Conservation (phyloP, 2,329 filamentous ascomycete genomes). For the Claviceps fusiformis region DNA sequence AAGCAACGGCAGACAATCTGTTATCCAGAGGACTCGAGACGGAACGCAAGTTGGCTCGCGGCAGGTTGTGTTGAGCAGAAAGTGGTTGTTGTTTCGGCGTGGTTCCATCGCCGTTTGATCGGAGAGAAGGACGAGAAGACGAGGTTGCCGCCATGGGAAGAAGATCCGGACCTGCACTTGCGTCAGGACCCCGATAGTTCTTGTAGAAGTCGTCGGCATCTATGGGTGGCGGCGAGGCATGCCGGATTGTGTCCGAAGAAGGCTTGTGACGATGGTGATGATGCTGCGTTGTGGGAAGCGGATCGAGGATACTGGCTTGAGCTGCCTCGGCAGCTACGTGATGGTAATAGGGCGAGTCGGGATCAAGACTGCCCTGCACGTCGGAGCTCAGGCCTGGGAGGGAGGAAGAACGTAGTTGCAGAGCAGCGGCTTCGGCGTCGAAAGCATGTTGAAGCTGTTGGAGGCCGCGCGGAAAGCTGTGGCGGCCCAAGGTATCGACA, state of each 20-base stretch:
- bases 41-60: conserved; percentile 35
- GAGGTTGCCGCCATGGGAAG: conserved; percentile 23
- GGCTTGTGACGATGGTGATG: conserved; percentile 9
- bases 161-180: conserved; percentile 21
- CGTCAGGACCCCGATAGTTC: conserved; percentile 28
- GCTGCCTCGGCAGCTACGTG: conserved; percentile 1
- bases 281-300: neutral
- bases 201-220: conserved; percentile 45
- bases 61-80: conserved; percentile 24
- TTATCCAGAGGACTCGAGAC: conserved; percentile 42
- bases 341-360: conserved; percentile 7
- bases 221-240: conserved; percentile 28
- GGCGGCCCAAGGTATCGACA: conserved; percentile 11
- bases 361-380: conserved; percentile 3
- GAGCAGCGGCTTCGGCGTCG: conserved; percentile 5
- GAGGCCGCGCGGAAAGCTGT: conserved; percentile 14
- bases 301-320: neutral
- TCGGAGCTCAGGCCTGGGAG: neutral
- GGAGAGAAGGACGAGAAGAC: conserved; percentile 27
- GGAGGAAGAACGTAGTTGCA: neutral
- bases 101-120: conserved; percentile 37
- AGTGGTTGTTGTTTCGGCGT: conserved; percentile 33
- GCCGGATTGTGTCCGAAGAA: conserved; percentile 14
- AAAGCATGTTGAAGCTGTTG: conserved; percentile 12
- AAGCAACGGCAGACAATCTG: conserved; percentile 16